Base-by-base conservation (phyloP, 345 rosid genomes). In the Lepidium didymum region DNA sequence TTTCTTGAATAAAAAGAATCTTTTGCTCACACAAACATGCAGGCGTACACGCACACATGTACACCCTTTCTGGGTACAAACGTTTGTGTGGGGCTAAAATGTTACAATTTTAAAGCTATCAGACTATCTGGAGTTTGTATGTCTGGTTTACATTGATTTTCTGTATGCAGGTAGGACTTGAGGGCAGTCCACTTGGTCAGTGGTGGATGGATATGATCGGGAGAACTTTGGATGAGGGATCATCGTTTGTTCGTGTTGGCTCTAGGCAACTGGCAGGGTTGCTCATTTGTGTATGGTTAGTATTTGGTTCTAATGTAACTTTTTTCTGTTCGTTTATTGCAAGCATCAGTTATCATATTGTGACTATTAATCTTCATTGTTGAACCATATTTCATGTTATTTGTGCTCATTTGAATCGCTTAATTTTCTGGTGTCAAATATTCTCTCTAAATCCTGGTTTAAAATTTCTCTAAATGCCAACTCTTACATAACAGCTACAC, bases 151-250 rank as follows among this genome's bases (percentile, higher is more conserved):
- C 23, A 49, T 23, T 10, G 16, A 56, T 63, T 37, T 12, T 35
- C 3, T 3, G 36, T 40, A 38, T 57, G 49, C 74, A 89, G 96
- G 92, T 89, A 54, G 96, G 96, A 62, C 87, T 83, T 71, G 96
- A 89, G 71, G 92, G 92, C 52, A 89, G 96, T 75, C 75, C 87
- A 43, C 77, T 84, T 64, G 96, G 96, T 41, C 90, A 87, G 52
- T 87, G 86, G 96, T 89, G 96, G 96, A 70, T 82, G 72, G 92
- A 87, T 40, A 68, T 75, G 79, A 85, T 89, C 13, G 92, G 89
- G n/a, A 87, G 80, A 77, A 83, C 86, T 53, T 79, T 89, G 68
- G 84, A 77, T 46, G 87, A 87, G 40, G 83, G 86, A 58, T 80
- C 82, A 53, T 60, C 82, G 6, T 89, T 85, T 75, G 86, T 81